Base-by-base conservation (phyloP, 1,284 basidiomycete genomes). In the Ustilago nuda region DNA sequence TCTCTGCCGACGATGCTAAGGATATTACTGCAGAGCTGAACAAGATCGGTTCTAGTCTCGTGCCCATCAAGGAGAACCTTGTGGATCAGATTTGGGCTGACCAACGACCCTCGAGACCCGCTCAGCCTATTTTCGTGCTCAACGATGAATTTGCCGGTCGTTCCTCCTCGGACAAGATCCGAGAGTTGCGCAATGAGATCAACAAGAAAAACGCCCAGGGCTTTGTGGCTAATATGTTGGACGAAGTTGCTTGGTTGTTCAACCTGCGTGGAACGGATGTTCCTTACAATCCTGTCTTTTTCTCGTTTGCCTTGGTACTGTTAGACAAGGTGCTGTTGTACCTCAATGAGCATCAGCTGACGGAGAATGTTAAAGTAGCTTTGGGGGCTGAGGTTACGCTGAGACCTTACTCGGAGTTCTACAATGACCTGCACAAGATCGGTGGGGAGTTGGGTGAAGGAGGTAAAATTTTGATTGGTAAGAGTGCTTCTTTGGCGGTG, bases 261-360 rank as follows among this genome's bases (percentile, higher is more conserved):
- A 98, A 98, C 87, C 88, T 99, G 50, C 91, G 96, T 69, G 95
- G 95, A 1, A 90, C 91, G 2, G 95, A 98, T 85, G 96, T 98
- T 72, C 92, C 92, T 43, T 98, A 90, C 87, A 98, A 97, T 84
- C 83, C 91, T 60, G 95, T 99, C 27, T 98, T 99, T 88, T 97
- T 98, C 83, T 91, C 93, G 0, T 98, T 95, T 84, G 93, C 94
- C 2, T 89, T 96, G 41, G 88, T 98, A 35, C 92, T 92, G 2
- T 86, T 87, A 13, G 89, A 92, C 54, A 58, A 65, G 32, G 90
- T 91, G 0, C 88, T 90, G 4, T 87, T 98, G 1, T 98, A 96
- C 85, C 88, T 94, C 62, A 89, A 95, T 68, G 87, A 88, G 9
- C 36, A 39, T 2, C 91, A 93, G 75, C 85, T 95, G 13, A 88